Conservation (phyloP, 2,329 filamentous ascomycete species). For the Colletotrichum viniferum region DNA sequence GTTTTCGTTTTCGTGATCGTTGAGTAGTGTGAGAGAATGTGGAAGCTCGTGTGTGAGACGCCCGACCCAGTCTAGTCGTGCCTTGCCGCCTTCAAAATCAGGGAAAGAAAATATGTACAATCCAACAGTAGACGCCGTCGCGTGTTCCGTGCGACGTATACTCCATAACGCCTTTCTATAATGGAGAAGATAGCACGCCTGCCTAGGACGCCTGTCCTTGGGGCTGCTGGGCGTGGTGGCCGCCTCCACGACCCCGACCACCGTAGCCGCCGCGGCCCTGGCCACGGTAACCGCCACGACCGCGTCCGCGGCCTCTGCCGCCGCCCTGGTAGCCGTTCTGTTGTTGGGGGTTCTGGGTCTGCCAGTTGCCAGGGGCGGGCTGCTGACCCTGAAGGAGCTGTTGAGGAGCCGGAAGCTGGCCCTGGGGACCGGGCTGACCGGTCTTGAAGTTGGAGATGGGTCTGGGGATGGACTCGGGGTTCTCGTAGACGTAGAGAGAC, state of each 20-base stretch:
- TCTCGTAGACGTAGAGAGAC: slow-evolving; percentile 97
- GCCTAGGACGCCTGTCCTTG: slow-evolving; percentile 33
- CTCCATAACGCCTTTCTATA: slow-evolving; percentile 20
- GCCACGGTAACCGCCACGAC: slow-evolving; percentile 26
- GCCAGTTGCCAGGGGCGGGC: slow-evolving; percentile 30
- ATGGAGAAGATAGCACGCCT: slow-evolving; percentile 22
- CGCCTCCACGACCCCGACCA: slow-evolving; percentile 20
- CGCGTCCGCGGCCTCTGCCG: slow-evolving; percentile 29
- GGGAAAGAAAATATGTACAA: slow-evolving; percentile 25
- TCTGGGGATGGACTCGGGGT: slow-evolving; percentile 91
- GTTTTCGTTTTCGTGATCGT: slow-evolving; percentile 17
- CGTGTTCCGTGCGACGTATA: slow-evolving; percentile 10
- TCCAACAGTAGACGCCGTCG: slow-evolving; percentile 18
- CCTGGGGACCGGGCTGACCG: slow-evolving; percentile 29
- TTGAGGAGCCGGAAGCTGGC: slow-evolving; percentile 24
- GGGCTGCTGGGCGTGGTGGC: slow-evolving; percentile 13
- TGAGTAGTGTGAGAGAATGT: not conserved
- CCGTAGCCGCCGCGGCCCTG: slow-evolving; percentile 13
- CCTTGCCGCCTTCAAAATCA: slow-evolving; percentile 2
- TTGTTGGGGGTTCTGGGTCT: slow-evolving; percentile 32
- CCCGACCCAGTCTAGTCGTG: slow-evolving; percentile 22
- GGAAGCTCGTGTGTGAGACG: slow-evolving; percentile 3
- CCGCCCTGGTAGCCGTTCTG: slow-evolving; percentile 36
- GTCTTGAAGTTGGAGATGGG: slow-evolving; percentile 63
- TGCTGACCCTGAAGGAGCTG: slow-evolving; percentile 27